Percentiles rank a stretch among this genome's conserved stretches.
phyloP scores from a whole-genome alignment of 1,284 basidiomycete species.

The Tylopilus sp. region DNA sequence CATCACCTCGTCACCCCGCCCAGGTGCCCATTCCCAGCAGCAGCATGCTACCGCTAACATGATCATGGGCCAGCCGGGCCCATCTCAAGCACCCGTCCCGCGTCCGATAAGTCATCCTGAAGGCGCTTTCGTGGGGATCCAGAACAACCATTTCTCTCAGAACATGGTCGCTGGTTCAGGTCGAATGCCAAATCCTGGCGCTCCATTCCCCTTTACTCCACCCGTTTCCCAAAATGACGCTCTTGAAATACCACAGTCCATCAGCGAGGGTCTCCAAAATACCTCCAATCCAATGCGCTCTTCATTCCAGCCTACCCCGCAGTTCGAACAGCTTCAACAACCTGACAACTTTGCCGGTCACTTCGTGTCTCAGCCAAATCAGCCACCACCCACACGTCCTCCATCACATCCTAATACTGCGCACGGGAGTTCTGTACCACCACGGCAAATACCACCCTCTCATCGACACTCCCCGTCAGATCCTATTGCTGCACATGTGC shows the following conservation, averaged over 20 bases:
- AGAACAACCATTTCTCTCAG: slow-evolving; percentile 41
- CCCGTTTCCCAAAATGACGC: slow-evolving; percentile 40
- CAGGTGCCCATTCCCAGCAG: slow-evolving; percentile 39
- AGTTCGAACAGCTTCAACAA: slow-evolving; percentile 48
- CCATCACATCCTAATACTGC: slow-evolving; percentile 41
- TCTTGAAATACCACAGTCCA: slow-evolving; percentile 38
- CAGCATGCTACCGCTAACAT: slow-evolving; percentile 39
- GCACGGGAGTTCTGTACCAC: slow-evolving; percentile 31
- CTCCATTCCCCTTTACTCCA: slow-evolving; percentile 39
- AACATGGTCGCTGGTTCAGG: slow-evolving; percentile 32
- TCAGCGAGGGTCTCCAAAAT: slow-evolving; percentile 42
- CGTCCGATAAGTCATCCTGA: slow-evolving; percentile 48
- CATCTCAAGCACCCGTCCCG: slow-evolving; percentile 42
- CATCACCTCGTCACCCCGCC: slow-evolving; percentile 46
- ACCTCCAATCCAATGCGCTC: slow-evolving; percentile 37
- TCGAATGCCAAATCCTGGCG: slow-evolving; percentile 39
- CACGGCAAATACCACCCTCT: slow-evolving; percentile 33
- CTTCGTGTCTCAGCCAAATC: slow-evolving; percentile 35
- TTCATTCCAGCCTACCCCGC: slow-evolving; percentile 51
- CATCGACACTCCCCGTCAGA: slow-evolving; percentile 45
- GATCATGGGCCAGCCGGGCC: slow-evolving; percentile 41
- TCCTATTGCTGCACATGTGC: slow-evolving; percentile 35
- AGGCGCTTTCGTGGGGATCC: slow-evolving; percentile 44
- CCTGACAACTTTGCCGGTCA: slow-evolving; percentile 32
- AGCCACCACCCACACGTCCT: slow-evolving; percentile 40